Evolutionary conservation across 768 basidiomycete genomes (phyloP).

Genomic region (Kwoniella botswanensis): DNA sequence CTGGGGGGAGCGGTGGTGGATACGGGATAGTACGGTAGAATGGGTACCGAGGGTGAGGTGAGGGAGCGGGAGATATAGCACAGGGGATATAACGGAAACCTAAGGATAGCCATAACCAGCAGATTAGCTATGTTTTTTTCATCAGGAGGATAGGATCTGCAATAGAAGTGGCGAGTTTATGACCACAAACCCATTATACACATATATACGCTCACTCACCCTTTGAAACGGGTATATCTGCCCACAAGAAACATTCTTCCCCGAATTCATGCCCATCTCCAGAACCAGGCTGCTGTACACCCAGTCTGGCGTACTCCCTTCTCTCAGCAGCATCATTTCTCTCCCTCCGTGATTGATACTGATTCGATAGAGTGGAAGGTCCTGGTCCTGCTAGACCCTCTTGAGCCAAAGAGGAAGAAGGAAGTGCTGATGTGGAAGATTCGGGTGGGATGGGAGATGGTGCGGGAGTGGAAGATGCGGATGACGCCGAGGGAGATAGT

Average conservation of each 20-base stretch:
- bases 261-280: slow-evolving; percentile 45
- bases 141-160: background rate
- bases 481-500: slow-evolving; percentile 36
- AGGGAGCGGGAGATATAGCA: slow-evolving; percentile 43
- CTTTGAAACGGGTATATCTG: slow-evolving; percentile 51
- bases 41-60: slow-evolving; percentile 41
- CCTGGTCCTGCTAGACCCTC: slow-evolving; percentile 25
- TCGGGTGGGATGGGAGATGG: slow-evolving; percentile 9
- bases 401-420: slow-evolving; percentile 6
- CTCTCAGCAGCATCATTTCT: slow-evolving; percentile 21
- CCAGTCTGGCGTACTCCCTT: slow-evolving; percentile 32
- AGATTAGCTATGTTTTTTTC: background rate
- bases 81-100: slow-evolving; percentile 55
- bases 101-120: slow-evolving; percentile 8
- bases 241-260: slow-evolving; percentile 55
- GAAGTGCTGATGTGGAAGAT: background rate
- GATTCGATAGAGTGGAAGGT: slow-evolving; percentile 19
- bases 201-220: slow-evolving; percentile 32
- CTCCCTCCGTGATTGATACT: slow-evolving; percentile 4
- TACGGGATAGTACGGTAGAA: slow-evolving; percentile 53
- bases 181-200: too few relatives aligned
- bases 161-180: background rate
- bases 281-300: slow-evolving; percentile 31
- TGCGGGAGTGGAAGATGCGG: slow-evolving; percentile 29
- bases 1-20: slow-evolving; percentile 34